These are phyloP conservation scores for Nitzschia palea DNA, from an alignment of 108 stramenopile species.

Conservation along the genomic window DNA sequence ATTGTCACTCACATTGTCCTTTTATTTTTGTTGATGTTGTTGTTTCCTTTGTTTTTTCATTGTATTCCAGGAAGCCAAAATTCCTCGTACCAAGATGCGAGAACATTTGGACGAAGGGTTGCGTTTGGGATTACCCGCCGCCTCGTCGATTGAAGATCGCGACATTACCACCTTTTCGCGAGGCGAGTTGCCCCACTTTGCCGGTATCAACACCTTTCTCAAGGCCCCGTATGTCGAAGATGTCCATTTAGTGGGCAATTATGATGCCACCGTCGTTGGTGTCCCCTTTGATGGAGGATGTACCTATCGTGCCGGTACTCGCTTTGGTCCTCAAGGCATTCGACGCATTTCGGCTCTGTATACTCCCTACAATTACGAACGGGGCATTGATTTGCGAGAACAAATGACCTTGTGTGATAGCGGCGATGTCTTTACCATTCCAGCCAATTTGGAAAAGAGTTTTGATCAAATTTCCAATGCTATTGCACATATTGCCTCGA, in stretches of 20 bases:
- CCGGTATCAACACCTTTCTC: constrained; percentile 84
- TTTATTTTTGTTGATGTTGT: too few relatives aligned
- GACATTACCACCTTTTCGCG: constrained; percentile 78
- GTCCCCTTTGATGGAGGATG: constrained; percentile 87
- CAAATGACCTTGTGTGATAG: constrained; percentile 71
- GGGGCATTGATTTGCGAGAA: constrained; percentile 81
- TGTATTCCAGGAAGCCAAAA: constrained; percentile 64
- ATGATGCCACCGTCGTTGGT: constrained; percentile 75
- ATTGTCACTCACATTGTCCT: too few relatives aligned
- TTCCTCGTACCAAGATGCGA: constrained; percentile 57
- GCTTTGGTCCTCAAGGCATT: constrained; percentile 85
- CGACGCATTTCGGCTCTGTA: constrained; percentile 77
- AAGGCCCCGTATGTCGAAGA: constrained; percentile 85
- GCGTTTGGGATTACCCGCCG: constrained; percentile 71
- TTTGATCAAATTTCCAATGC: constrained; percentile 89
- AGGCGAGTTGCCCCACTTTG: constrained; percentile 84
- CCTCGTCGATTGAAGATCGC: constrained; percentile 72
- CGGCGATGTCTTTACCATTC: constrained; percentile 81
- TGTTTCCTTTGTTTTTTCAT: too few relatives aligned
- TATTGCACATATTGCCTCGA: constrained; percentile 67
- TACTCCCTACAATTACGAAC: constrained; percentile 86
- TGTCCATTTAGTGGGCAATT: constrained; percentile 51
- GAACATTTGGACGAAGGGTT: constrained; percentile 51
- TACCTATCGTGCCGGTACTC: constrained; percentile 78
- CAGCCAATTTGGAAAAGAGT: constrained; percentile 83